Evolutionary conservation across 2,329 filamentous ascomycete genomes (phyloP), one percentile per base, ranked within the genome.

Genomic region (Sphaceloma murrayae): DNA sequence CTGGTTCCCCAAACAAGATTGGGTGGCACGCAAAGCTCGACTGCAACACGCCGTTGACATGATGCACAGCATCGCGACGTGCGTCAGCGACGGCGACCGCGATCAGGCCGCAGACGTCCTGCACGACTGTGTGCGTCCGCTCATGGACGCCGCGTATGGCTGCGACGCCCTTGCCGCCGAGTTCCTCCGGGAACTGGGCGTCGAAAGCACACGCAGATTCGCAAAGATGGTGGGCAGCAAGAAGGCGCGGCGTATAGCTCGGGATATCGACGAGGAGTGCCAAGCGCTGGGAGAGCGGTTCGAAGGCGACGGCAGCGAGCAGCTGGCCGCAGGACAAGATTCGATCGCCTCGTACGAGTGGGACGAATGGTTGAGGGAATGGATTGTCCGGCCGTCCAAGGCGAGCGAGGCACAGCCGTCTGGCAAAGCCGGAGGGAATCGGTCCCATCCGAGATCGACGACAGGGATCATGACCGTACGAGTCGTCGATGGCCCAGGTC

Each of bases 321-420:
- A 16, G 13, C 7, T 17, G 14, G 24, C 58, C 54, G 1, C 54
- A 56, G 13, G 51, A 54, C 3, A 45, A 56, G 22, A 58, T 61
- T 34, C 51, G 58, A 29, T 48, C 51, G 3, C 62, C 57, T 45
- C 54, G 3, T 64, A 63, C 43, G 55, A 59, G 16, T 68, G 65
- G 64, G 66, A 69, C 51, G 65, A 67, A 36, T 65, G 63, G 7
- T 61, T 69, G 26, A 63, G 63, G 17, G 66, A 69, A 48, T 69
- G 65, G 66, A 61, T 68, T n/a, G 55, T 58, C 1, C 62, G 57
- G 27, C 67, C 66, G 6, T 65, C 66, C 0, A 60, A 50, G 9
- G 22, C 22, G 16, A 2, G 22, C 7, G 13, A 39, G 14, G 34
- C 29, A 7, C 13, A 4, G 16, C 9, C 36, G 6, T 21, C 19